phyloP scores from a whole-genome alignment of 305 asterid genomes.

The Solanum hybrid region DNA sequence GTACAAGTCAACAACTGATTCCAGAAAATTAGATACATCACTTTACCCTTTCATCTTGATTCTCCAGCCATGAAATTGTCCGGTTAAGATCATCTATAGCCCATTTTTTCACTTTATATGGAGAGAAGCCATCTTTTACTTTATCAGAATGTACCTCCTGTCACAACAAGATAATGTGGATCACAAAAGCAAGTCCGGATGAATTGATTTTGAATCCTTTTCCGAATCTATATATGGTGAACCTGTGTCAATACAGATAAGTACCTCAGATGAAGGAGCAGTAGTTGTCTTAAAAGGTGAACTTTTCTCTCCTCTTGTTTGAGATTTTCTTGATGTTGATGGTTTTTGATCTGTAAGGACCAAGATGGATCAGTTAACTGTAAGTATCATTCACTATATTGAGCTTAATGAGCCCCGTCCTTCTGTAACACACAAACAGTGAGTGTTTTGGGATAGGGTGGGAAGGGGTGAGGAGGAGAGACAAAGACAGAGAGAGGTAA shows the following conservation, averaged over 20 bases:
- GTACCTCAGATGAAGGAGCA: slow-evolving; percentile 49
- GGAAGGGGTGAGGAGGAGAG: background rate
- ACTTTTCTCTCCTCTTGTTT: slow-evolving; percentile 33
- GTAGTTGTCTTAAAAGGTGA: slow-evolving; percentile 27
- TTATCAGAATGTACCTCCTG: slow-evolving; percentile 19
- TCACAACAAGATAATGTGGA: slow-evolving; percentile 11
- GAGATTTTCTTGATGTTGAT: slow-evolving; percentile 32
- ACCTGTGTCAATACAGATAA: background rate
- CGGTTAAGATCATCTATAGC: slow-evolving; percentile 64
- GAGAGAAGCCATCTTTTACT: slow-evolving; percentile 42
- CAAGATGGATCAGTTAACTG: background rate
- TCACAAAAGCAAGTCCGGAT: background rate
- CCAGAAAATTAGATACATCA: background rate
- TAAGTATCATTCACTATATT: background rate
- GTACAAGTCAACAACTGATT: background rate
- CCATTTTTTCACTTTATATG: slow-evolving; percentile 70
- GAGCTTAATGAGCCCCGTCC: background rate
- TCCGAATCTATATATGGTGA: background rate
- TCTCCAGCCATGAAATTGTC: slow-evolving; percentile 74
- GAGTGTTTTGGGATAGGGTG: background rate
- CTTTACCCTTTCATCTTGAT: slow-evolving; percentile 77
- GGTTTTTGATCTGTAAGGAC: slow-evolving; percentile 42
- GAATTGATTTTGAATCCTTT: background rate
- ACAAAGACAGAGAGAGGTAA: slow-evolving; percentile 12
- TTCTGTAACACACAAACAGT: background rate